Percentiles rank a stretch among this genome's conserved stretches.
phyloP scores from a whole-genome alignment of 768 basidiomycete species.

The Mycena haematopus region DNA sequence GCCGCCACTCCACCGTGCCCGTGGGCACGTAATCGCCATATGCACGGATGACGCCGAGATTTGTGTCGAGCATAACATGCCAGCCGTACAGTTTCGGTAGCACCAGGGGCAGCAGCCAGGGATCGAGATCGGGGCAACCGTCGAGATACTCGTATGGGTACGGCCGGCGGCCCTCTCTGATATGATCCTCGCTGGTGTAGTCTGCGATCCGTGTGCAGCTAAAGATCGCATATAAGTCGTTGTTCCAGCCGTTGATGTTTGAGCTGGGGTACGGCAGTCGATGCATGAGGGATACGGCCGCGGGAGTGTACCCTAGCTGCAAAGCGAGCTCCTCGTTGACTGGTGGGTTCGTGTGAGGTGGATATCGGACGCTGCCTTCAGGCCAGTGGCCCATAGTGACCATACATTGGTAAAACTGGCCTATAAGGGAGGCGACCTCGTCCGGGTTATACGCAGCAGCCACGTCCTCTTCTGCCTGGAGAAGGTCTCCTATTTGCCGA shows the following conservation, averaged over 20 bases:
- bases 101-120: slow-evolving; percentile 24
- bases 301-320: slow-evolving; percentile 17
- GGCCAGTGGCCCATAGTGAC: slow-evolving; percentile 24
- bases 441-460: slow-evolving; percentile 18
- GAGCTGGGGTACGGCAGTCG: slow-evolving; percentile 9
- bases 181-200: slow-evolving; percentile 9
- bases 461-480: slow-evolving; percentile 14
- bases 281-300: slow-evolving; percentile 17
- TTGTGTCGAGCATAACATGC: slow-evolving; percentile 26
- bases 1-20: slow-evolving; percentile 16
- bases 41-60: slow-evolving; percentile 19
- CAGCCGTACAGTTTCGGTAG: slow-evolving; percentile 17
- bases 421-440: slow-evolving; percentile 15
- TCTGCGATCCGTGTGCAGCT: slow-evolving; percentile 9
- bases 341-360: slow-evolving; percentile 14
- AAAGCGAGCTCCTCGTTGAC: slow-evolving; percentile 14
- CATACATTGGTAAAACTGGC: slow-evolving; percentile 19
- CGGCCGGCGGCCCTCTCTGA: slow-evolving; percentile 15
- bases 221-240: neutral
- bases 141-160: slow-evolving; percentile 17
- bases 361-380: slow-evolving; percentile 6
- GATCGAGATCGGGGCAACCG: slow-evolving; percentile 16
- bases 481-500: slow-evolving; percentile 8
- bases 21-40: neutral
- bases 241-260: neutral